Evolutionary conservation across 2,329 filamentous ascomycete genomes (phyloP), one percentile per base, ranked within the genome.

Genomic region (Aspergillus bombycis): DNA sequence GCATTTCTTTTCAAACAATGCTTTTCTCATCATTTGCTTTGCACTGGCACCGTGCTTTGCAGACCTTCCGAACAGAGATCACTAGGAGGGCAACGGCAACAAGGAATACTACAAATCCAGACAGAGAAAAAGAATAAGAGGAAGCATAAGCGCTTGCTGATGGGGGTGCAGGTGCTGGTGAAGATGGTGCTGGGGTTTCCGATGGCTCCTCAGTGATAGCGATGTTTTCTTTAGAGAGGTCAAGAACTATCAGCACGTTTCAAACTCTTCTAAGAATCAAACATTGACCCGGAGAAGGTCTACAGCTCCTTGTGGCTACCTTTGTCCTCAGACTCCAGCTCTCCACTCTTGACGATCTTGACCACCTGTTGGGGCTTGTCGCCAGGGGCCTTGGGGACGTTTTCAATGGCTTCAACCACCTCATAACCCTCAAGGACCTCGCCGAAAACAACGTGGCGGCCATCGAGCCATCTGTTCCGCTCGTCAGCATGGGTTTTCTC

Each of bases 381-480:
- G 64, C 81, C 80, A 26, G 77, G 67, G 60, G 76, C 82, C 78
- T 89, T 89, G 60, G 82, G 78, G 11, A 86, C 81, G 70, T 88
- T 87, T 79, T 90, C 85, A 68, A 91, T 87, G 48, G 41, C 43
- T 67, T 88, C 85, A 45, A 90, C 86, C 58, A 90, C 74, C 9
- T 90, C 87, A 75, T 88, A 88, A 68, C 88, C 88, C 75, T 89
- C 86, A 59, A 91, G 82, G 54, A 91, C 87, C 75, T 90, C 88
- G 66, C 88, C 88, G 73, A 90, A 91, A 68, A 90, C 87, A 60
- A 90, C 88, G 77, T 89, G 87, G 65, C 81, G 81, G 68, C 86
- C 86, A 75, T 89, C 86, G 68, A 89, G 84, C 86, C 86, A 89
- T 70, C 80, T 82, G 56, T 14, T 28, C 28, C 28, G 16, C 19